Evolutionary conservation across 1,139 yeast species (phyloP).

Genomic region (Pichia kudriavzevii): DNA sequence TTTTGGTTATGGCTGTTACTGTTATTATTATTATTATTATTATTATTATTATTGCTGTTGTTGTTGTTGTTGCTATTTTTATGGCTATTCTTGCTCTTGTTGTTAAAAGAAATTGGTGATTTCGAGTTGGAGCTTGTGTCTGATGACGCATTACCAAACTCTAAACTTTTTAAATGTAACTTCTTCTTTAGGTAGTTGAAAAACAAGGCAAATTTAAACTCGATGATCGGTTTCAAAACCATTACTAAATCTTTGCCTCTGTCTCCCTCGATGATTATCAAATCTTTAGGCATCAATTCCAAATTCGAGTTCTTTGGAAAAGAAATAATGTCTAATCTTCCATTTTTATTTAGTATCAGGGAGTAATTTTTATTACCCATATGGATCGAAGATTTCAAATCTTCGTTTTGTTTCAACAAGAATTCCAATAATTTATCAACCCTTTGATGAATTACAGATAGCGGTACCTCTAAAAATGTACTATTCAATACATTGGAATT

Average conservation of each 20-base stretch:
- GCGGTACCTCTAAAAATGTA: not conserved
- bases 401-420: conserved; percentile 28
- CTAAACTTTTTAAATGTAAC: conserved; percentile 71
- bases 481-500: conserved; percentile 10
- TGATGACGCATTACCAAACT: conserved; percentile 36
- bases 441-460: conserved; percentile 32
- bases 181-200: conserved; percentile 73
- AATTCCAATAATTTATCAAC: conserved; percentile 31
- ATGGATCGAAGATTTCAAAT: conserved; percentile 25
- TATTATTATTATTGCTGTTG: conserved; percentile 11
- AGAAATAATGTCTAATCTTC: conserved; percentile 43
- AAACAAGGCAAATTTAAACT: conserved; percentile 70
- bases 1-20: conserved; percentile 23
- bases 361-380: conserved; percentile 26
- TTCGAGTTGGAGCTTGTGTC: conserved; percentile 2
- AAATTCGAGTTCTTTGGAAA: conserved; percentile 46
- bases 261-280: conserved; percentile 94
- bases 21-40: conserved; percentile 16
- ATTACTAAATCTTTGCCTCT: conserved; percentile 88
- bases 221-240: conserved; percentile 59
- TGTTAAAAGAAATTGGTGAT: conserved; percentile 22
- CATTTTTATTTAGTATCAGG: conserved; percentile 49
- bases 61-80: conserved; percentile 15
- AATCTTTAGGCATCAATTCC: conserved; percentile 56
- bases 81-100: conserved; percentile 31